phyloP scores from a whole-genome alignment of 2,329 filamentous ascomycete genomes.

The Calonectria multiphialidica region DNA sequence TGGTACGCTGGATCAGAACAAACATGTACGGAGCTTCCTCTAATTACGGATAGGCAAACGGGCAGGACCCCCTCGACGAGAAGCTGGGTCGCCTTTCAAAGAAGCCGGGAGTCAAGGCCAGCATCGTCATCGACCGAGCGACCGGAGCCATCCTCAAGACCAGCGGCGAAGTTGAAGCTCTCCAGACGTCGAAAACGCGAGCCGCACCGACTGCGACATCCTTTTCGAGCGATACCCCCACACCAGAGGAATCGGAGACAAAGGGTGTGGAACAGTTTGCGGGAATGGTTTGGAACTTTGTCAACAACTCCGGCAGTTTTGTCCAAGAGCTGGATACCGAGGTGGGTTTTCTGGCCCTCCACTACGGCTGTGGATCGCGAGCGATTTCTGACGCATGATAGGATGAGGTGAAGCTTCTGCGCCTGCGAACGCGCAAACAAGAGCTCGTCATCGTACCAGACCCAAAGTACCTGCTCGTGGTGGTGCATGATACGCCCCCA shows the following conservation, averaged over 20 bases:
- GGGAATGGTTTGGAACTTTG: slow-evolving; percentile 80
- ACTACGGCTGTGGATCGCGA: slow-evolving; percentile 11
- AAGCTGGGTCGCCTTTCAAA: slow-evolving; percentile 77
- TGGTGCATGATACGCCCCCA: slow-evolving; percentile 84
- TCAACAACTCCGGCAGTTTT: slow-evolving; percentile 75
- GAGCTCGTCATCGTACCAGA: slow-evolving; percentile 89
- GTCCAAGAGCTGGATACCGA: slow-evolving; percentile 81
- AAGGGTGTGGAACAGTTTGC: slow-evolving; percentile 80
- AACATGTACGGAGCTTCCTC: background rate
- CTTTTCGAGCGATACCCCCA: slow-evolving; percentile 60
- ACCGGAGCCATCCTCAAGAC: slow-evolving; percentile 82
- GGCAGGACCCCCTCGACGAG: slow-evolving; percentile 73
- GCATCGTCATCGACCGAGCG: slow-evolving; percentile 78
- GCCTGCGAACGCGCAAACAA: slow-evolving; percentile 85
- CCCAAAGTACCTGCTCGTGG: slow-evolving; percentile 81
- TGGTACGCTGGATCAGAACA: slow-evolving; percentile 30
- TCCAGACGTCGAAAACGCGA: slow-evolving; percentile 56
- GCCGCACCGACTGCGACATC: slow-evolving; percentile 52
- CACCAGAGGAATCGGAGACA: slow-evolving; percentile 60
- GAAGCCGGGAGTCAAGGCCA: slow-evolving; percentile 84
- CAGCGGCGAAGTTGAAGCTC: slow-evolving; percentile 74
- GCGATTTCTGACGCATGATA: slow-evolving; percentile 48
- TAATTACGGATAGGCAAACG: slow-evolving; percentile 51
- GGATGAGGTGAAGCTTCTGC: slow-evolving; percentile 82
- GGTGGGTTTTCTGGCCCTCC: slow-evolving; percentile 53